phyloP scores from a whole-genome alignment of 441 rosid species.

The Adansonia rubrostipa region DNA sequence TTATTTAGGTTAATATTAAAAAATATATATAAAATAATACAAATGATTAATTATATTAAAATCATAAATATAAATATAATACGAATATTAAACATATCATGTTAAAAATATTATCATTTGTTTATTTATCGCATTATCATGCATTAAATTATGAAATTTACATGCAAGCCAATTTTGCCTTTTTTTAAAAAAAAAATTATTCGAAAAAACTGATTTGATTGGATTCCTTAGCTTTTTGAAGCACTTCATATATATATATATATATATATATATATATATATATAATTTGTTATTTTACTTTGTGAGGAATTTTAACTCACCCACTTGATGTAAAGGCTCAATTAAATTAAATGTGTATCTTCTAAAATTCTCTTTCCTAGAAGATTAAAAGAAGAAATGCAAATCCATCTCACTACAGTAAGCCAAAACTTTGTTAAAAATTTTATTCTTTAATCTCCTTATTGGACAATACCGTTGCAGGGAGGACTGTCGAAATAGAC shows the following conservation, averaged over 20 bases:
- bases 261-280: no score
- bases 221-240: neutral
- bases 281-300: no score
- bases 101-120: no score
- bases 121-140: no score
- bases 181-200: no score
- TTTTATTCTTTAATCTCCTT: neutral
- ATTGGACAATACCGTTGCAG: slow-evolving; percentile 32
- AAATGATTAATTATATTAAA: no score
- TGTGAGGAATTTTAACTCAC: neutral
- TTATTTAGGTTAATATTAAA: no score
- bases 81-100: no score
- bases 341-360: neutral
- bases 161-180: no score
- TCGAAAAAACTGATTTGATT: neutral
- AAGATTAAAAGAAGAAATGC: neutral
- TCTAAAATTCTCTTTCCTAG: neutral
- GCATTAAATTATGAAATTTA: no score
- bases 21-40: no score
- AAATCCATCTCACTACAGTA: neutral
- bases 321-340: neutral
- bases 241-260: neutral
- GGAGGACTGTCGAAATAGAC: slow-evolving; percentile 40
- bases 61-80: no score
- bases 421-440: neutral